Conservation (phyloP, 2,329 filamentous ascomycete species). For the Aspergillus puulaauensis region DNA sequence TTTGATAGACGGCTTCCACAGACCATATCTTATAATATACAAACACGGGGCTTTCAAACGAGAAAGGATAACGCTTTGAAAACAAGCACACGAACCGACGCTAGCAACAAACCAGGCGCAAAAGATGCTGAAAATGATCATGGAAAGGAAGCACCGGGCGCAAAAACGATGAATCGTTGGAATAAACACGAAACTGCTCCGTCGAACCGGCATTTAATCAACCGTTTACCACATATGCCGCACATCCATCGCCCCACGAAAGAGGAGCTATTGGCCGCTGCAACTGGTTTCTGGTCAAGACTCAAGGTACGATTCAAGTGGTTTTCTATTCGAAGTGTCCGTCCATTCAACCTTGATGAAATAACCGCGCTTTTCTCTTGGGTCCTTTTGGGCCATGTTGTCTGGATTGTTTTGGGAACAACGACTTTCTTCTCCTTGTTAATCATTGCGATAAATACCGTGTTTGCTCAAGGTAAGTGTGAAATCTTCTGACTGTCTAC, state of each 20-base stretch:
- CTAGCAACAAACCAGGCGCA: conserved; percentile 9
- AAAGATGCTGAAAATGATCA: conserved; percentile 11
- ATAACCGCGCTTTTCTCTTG: conserved; percentile 94
- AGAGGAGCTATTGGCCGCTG: conserved; percentile 86
- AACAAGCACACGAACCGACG: conserved; percentile 15
- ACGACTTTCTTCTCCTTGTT: conserved; percentile 94
- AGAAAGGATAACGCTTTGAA: conserved; percentile 21
- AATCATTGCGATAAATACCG: conserved; percentile 90
- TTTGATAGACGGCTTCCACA: conserved; percentile 20
- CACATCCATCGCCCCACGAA: conserved; percentile 81
- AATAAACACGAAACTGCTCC: conserved; percentile 14
- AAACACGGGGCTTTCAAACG: conserved; percentile 34
- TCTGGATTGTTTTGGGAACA: conserved; percentile 95
- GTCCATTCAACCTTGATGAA: conserved; percentile 94
- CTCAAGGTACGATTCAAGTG: conserved; percentile 93
- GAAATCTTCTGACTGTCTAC: conserved; percentile 14
- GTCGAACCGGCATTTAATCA: conserved; percentile 49
- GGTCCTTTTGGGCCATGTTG: conserved; percentile 88
- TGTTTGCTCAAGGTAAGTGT: conserved; percentile 80
- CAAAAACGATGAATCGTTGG: conserved; percentile 24
- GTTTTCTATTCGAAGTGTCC: conserved; percentile 89
- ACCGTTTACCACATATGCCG: conserved; percentile 68
- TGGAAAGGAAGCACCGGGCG: conserved; percentile 19
- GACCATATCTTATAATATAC: conserved; percentile 20
- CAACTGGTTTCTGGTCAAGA: conserved; percentile 89